These are phyloP conservation scores for Penicillium palitans DNA, from an alignment of 2,329 filamentous ascomycete species.

Conservation along the genomic window DNA sequence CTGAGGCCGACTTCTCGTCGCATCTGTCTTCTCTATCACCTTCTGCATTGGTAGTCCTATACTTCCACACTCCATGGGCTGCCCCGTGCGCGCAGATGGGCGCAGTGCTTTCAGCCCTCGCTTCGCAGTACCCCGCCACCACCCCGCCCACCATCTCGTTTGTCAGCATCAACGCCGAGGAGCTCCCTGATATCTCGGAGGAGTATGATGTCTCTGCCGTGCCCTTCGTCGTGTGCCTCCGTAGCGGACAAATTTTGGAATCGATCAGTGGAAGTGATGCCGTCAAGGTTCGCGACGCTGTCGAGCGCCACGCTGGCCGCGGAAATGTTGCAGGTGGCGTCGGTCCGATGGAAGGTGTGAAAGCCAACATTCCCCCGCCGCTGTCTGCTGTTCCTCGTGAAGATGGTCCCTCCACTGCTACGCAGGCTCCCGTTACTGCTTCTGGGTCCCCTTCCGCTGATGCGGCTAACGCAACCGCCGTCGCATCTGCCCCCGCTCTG, in stretches of 20 bases:
- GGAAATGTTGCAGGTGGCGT: conserved; percentile 28
- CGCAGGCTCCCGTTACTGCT: conserved; percentile 28
- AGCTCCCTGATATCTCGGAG: conserved; percentile 87
- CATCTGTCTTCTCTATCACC: conserved; percentile 66
- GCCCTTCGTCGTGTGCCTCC: conserved; percentile 83
- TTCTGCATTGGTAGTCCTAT: conserved; percentile 76
- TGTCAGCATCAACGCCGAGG: conserved; percentile 90
- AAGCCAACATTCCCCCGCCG: conserved; percentile 42
- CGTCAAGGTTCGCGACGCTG: conserved; percentile 76
- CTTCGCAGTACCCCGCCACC: conserved; percentile 75
- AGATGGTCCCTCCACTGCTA: conserved; percentile 32
- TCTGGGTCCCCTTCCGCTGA: conserved; percentile 25
- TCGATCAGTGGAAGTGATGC: conserved; percentile 89
- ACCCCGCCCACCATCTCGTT: conserved; percentile 71
- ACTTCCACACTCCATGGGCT: conserved; percentile 96
- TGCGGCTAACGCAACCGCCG: conserved; percentile 25
- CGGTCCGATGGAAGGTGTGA: conserved; percentile 27
- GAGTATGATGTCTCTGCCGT: conserved; percentile 92
- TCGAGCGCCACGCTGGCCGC: conserved; percentile 73
- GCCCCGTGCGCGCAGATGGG: conserved; percentile 94
- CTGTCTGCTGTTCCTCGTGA: conserved; percentile 43
- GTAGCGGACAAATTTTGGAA: conserved; percentile 73
- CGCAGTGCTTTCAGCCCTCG: conserved; percentile 79
- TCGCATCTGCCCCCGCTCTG: conserved; percentile 25
- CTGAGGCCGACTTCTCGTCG: conserved; percentile 70